These are phyloP conservation scores for Wickerhamomyces subpelliculosus DNA, from an alignment of 805 yeast genomes.

Conservation along the genomic window DNA sequence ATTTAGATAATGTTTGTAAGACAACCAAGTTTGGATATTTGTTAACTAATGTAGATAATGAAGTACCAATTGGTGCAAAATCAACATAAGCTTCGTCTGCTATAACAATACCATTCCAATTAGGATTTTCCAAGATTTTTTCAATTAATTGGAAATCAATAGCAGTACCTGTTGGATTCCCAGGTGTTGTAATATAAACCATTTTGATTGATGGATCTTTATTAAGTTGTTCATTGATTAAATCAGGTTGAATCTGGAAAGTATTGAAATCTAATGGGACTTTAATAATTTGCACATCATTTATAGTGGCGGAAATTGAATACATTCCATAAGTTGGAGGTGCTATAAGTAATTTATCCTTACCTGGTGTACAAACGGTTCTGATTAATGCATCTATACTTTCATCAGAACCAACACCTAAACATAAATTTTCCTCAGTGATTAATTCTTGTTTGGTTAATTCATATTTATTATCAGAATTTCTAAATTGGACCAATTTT, in stretches of 20 bases:
- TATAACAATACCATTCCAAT: conserved; percentile 73
- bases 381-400: conserved; percentile 85
- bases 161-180: conserved; percentile 85
- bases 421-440: conserved; percentile 64
- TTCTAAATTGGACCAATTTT: conserved; percentile 66
- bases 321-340: conserved; percentile 99
- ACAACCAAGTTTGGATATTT: conserved; percentile 79
- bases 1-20: conserved; percentile 86
- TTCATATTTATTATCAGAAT: conserved; percentile 31
- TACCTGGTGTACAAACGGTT: conserved; percentile 75
- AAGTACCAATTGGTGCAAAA: conserved; percentile 61
- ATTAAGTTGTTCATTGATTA: conserved; percentile 43
- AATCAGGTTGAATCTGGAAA: conserved; percentile 57
- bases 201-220: conserved; percentile 63
- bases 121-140: conserved; percentile 35
- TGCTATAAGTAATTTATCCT: conserved; percentile 74
- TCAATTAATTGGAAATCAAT: conserved; percentile 44
- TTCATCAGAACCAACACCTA: conserved; percentile 98
- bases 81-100: conserved; percentile 96
- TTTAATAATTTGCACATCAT: conserved; percentile 72
- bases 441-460: conserved; percentile 25
- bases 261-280: conserved; percentile 65
- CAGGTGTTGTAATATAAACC: conserved; percentile 87
- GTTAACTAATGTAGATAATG: conserved; percentile 73
- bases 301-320: conserved; percentile 80